These are phyloP conservation scores for Talaromyces sp. DNA, from an alignment of 2,329 filamentous ascomycete species.

Conservation along the genomic window DNA sequence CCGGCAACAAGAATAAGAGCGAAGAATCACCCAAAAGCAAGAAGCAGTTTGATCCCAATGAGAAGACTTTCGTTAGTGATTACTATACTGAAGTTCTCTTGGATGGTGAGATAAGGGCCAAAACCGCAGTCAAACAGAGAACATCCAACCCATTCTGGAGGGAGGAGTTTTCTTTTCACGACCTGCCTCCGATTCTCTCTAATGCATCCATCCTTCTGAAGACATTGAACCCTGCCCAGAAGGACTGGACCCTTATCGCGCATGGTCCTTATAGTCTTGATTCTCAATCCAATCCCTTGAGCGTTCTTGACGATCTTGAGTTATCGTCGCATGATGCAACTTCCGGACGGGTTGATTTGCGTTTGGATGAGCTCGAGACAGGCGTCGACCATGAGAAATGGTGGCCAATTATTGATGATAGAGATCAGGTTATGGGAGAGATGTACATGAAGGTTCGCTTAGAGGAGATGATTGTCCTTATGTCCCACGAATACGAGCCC, in stretches of 20 bases:
- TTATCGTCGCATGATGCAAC: conserved; percentile 49
- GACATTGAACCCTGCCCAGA: conserved; percentile 48
- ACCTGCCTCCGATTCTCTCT: conserved; percentile 50
- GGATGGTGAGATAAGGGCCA: conserved; percentile 50
- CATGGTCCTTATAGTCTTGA: conserved; percentile 45
- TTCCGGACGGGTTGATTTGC: conserved; percentile 69
- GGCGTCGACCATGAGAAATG: conserved; percentile 82
- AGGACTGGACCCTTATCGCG: conserved; percentile 51
- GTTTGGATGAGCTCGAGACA: conserved; percentile 72
- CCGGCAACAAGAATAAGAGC: conserved; percentile 30
- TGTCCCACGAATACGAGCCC: conserved; percentile 78
- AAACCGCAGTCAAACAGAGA: conserved; percentile 49
- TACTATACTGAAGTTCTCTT: conserved; percentile 51
- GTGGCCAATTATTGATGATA: conserved; percentile 77
- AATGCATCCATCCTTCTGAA: conserved; percentile 49
- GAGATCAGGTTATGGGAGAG: conserved; percentile 73
- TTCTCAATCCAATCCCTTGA: conserved; percentile 41
- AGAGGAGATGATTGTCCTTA: conserved; percentile 85
- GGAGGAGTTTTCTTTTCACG: conserved; percentile 49
- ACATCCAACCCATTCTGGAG: conserved; percentile 51
- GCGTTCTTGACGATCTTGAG: conserved; percentile 47
- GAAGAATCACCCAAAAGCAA: conserved; percentile 26
- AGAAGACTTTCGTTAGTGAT: conserved; percentile 36
- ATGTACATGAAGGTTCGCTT: conserved; percentile 80
- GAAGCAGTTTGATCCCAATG: conserved; percentile 22